phyloP scores from a whole-genome alignment of 2,329 filamentous ascomycete genomes.

The Talaromyces sp. region DNA sequence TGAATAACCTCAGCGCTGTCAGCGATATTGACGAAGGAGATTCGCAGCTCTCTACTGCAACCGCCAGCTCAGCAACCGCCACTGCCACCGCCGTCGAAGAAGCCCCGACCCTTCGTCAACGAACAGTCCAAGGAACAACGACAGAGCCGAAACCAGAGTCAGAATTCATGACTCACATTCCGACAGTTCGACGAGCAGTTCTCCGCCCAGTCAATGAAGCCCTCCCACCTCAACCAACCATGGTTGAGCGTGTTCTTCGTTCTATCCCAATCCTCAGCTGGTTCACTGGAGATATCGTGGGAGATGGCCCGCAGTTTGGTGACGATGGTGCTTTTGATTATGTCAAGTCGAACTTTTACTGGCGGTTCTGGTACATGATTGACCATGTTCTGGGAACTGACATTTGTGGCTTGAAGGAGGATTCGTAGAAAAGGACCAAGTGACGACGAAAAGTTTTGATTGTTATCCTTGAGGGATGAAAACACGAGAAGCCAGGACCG shows the following conservation, averaged over 20 bases:
- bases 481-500: neutral
- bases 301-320: conserved; percentile 40
- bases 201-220: conserved; percentile 67
- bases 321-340: conserved; percentile 61
- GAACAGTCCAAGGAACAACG: conserved; percentile 24
- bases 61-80: conserved; percentile 39
- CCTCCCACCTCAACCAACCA: conserved; percentile 62
- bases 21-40: conserved; percentile 26
- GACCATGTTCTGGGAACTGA: conserved; percentile 55
- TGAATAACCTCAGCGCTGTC: conserved; percentile 30
- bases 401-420: conserved; percentile 55
- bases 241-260: conserved; percentile 58
- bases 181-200: conserved; percentile 59
- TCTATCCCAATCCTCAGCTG: conserved; percentile 66
- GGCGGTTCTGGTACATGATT: conserved; percentile 55
- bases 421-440: conserved; percentile 26
- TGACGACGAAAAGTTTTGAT: neutral
- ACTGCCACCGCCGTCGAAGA: conserved; percentile 19
- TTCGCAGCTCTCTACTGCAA: conserved; percentile 33
- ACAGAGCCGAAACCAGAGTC: conserved; percentile 33
- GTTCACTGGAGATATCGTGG: conserved; percentile 56
- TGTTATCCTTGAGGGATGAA: neutral
- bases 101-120: conserved; percentile 22
- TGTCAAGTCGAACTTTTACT: conserved; percentile 57
- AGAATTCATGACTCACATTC: conserved; percentile 54